Percentiles rank a stretch among this genome's conserved stretches.
phyloP scores from a whole-genome alignment of 129 eudicot species.

The Flaveria ramosissima region DNA sequence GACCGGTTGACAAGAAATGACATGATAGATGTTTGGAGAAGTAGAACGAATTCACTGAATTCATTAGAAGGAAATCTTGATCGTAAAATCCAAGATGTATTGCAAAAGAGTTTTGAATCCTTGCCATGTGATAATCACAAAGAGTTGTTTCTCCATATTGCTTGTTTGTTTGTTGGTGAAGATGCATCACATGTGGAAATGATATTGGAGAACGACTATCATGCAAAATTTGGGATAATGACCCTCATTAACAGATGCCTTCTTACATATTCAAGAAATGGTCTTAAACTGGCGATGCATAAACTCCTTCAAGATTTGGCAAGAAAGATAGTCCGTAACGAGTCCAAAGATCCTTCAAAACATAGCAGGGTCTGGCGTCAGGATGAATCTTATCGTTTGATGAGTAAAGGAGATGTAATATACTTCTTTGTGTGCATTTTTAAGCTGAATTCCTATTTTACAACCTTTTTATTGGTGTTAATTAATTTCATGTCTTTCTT shows the following conservation, averaged over 20 bases:
- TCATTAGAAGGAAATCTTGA: constrained; percentile 13
- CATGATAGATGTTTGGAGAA: constrained; percentile 2
- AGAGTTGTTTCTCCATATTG: constrained; percentile 23
- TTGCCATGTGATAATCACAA: neutral
- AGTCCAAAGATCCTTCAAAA: constrained; percentile 4
- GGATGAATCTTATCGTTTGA: neutral
- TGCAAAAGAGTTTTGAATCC: constrained; percentile 21
- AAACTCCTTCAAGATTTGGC: constrained; percentile 8
- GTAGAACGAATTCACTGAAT: neutral
- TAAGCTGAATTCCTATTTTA: neutral
- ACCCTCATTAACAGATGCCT: constrained; percentile 17
- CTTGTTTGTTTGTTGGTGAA: constrained; percentile 21
- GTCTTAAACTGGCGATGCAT: neutral
- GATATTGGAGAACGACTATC: constrained; percentile 3
- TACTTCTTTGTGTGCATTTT: neutral
- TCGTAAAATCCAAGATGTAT: constrained; percentile 12
- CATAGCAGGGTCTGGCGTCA: constrained; percentile 8
- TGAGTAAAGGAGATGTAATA: constrained; percentile 26
- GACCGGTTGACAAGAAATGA: neutral
- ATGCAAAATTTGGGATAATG: neutral
- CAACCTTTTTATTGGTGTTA: neutral
- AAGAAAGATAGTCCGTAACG: neutral
- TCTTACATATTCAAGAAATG: neutral
- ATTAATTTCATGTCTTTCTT: neutral
- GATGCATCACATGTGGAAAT: neutral